Evolutionary conservation across 2,329 filamentous ascomycete species (phyloP).

Genomic region (Fusarium oligoseptatum): DNA sequence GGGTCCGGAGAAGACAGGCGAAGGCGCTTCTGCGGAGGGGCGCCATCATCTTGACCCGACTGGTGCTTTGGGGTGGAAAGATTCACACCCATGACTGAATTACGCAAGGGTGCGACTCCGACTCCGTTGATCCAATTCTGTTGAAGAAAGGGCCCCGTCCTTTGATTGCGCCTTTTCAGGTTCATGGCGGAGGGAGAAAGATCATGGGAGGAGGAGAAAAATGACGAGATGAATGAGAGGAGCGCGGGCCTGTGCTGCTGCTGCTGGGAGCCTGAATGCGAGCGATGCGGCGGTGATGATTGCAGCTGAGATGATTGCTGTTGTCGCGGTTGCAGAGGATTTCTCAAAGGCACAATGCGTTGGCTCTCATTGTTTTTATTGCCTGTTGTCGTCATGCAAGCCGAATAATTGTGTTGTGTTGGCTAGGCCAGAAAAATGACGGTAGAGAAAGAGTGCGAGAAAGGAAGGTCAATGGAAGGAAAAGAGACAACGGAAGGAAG

Average conservation of each 20-base stretch:
- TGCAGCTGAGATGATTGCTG: slow-evolving; percentile 14
- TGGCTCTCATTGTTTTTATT: slow-evolving; percentile 40
- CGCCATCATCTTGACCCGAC: slow-evolving; percentile 52
- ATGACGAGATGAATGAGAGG: slow-evolving; percentile 23
- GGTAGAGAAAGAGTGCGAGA: slow-evolving; percentile 15
- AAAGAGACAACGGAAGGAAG: slow-evolving; percentile 22
- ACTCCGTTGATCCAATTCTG: slow-evolving; percentile 66
- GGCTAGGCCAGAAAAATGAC: slow-evolving; percentile 23
- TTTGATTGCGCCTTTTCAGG: slow-evolving; percentile 60
- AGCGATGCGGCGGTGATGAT: slow-evolving; percentile 6
- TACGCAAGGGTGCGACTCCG: slow-evolving; percentile 60
- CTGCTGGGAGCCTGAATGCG: slow-evolving; percentile 5
- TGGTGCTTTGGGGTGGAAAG: slow-evolving; percentile 49
- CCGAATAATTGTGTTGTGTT: slow-evolving; percentile 19
- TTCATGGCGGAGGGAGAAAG: slow-evolving; percentile 61
- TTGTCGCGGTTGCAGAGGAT: slow-evolving; percentile 21
- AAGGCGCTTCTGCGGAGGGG: slow-evolving; percentile 63
- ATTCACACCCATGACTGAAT: slow-evolving; percentile 55
- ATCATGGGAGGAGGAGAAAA: slow-evolving; percentile 48
- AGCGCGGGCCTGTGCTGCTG: slow-evolving; percentile 16
- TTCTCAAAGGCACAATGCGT: slow-evolving; percentile 39
- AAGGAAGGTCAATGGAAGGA: slow-evolving; percentile 23
- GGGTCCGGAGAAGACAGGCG: slow-evolving; percentile 59
- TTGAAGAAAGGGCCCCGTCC: slow-evolving; percentile 67
- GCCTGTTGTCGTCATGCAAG: slow-evolving; percentile 36